Conservation (phyloP, 768 basidiomycete species). For the Lyophyllum shimeji region DNA sequence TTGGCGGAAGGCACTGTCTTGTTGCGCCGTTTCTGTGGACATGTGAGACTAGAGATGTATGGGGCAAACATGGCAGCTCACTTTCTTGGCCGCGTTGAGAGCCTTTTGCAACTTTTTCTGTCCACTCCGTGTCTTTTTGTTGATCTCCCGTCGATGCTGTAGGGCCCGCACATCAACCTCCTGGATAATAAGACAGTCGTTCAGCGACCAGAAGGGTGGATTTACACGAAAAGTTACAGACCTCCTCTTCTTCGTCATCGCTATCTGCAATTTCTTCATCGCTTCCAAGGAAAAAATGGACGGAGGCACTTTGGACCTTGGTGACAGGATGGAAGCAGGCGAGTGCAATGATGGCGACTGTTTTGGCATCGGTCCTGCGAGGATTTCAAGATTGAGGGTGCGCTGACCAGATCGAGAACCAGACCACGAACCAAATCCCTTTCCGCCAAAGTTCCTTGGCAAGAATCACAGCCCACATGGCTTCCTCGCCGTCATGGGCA, state of each 20-base stretch:
- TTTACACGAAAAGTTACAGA: slow-evolving; percentile 15
- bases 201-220: slow-evolving; percentile 1
- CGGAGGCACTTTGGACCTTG: slow-evolving; percentile 92
- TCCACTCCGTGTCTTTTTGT: slow-evolving; percentile 85
- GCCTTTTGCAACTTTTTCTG: slow-evolving; percentile 79
- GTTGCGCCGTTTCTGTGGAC: slow-evolving; percentile 35
- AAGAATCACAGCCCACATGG: slow-evolving; percentile 96
- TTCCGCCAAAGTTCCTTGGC: slow-evolving; percentile 95
- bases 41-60: neutral
- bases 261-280: slow-evolving; percentile 76
- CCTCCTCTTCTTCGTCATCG: slow-evolving; percentile 68
- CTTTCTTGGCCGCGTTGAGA: slow-evolving; percentile 76
- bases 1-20: slow-evolving; percentile 49
- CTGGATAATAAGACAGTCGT: slow-evolving; percentile 32
- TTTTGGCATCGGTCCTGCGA: slow-evolving; percentile 82
- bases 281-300: slow-evolving; percentile 95
- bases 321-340: slow-evolving; percentile 92
- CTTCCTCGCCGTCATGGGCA: slow-evolving; percentile 68
- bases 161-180: slow-evolving; percentile 69
- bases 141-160: slow-evolving; percentile 86
- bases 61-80: slow-evolving; percentile 22
- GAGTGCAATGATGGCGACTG: slow-evolving; percentile 87
- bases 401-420: neutral
- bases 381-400: slow-evolving; percentile 3
- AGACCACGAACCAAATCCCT: slow-evolving; percentile 67